A percentile compares a stretch with the other conserved stretches of the same genome.
These are phyloP conservation scores for Asterionellopsis glacialis DNA, from an alignment of 108 stramenopile species.

Conservation along the genomic window DNA sequence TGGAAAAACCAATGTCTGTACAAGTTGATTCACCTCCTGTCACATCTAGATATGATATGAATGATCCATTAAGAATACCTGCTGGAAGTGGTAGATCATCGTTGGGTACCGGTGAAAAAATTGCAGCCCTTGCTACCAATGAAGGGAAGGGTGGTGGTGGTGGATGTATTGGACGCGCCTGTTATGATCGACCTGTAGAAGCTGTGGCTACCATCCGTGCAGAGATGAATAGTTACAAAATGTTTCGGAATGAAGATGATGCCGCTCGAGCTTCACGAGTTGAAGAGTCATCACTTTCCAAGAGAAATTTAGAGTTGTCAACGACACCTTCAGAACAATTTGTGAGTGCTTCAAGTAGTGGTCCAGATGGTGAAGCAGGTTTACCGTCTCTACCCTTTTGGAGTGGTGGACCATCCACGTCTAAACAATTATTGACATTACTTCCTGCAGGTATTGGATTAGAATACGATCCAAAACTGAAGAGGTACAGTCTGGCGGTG, in stretches of 20 bases:
- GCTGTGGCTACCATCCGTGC: slow-evolving; percentile 30
- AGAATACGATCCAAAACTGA: slow-evolving; percentile 41
- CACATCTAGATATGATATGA: slow-evolving; percentile 47
- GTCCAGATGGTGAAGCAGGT: not conserved
- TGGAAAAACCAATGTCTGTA: slow-evolving; percentile 57
- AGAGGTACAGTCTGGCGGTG: slow-evolving; percentile 48
- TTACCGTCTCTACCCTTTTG: slow-evolving; percentile 14
- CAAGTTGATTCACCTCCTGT: slow-evolving; percentile 69
- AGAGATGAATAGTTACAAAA: slow-evolving; percentile 36
- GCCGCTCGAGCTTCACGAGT: not conserved
- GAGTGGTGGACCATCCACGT: slow-evolving; percentile 22
- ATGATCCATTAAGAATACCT: slow-evolving; percentile 48
- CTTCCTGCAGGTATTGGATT: slow-evolving; percentile 74
- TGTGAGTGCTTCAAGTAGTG: slow-evolving; percentile 5
- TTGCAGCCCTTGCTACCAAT: slow-evolving; percentile 18
- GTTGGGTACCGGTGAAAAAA: slow-evolving; percentile 11
- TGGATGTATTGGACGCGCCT: slow-evolving; percentile 45
- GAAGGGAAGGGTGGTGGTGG: slow-evolving; percentile 29
- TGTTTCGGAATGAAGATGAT: slow-evolving; percentile 31
- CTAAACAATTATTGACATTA: slow-evolving; percentile 57
- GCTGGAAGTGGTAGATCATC: slow-evolving; percentile 7
- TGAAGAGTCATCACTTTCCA: not conserved
- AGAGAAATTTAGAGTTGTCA: slow-evolving; percentile 2
- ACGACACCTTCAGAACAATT: slow-evolving; percentile 8
- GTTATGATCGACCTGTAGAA: slow-evolving; percentile 36